phyloP scores from a whole-genome alignment of 2,329 filamentous ascomycete species.

The Ascochyta clinopodiicola region DNA sequence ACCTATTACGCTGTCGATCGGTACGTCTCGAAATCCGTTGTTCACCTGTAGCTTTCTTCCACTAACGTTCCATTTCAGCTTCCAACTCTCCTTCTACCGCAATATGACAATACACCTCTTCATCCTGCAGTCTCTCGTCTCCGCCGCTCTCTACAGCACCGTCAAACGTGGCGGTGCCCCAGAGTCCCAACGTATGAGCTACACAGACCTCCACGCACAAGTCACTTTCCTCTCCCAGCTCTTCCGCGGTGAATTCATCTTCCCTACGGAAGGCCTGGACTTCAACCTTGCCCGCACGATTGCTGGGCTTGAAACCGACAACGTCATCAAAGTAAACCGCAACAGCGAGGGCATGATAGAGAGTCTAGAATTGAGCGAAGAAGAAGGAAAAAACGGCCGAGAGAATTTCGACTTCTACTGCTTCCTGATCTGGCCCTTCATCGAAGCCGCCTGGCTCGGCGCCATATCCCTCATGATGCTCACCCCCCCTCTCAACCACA shows the following conservation, averaged over 20 bases:
- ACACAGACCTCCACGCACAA: slow-evolving; percentile 75
- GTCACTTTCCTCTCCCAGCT: slow-evolving; percentile 88
- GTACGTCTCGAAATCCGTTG: slow-evolving; percentile 23
- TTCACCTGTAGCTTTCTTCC: slow-evolving; percentile 11
- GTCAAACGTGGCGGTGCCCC: slow-evolving; percentile 92
- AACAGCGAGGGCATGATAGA: slow-evolving; percentile 58
- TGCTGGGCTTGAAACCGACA: slow-evolving; percentile 75
- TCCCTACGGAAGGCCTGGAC: slow-evolving; percentile 82
- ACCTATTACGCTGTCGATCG: slow-evolving; percentile 95
- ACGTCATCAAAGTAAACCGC: slow-evolving; percentile 74
- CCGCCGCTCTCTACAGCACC: slow-evolving; percentile 85
- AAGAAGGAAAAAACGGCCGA: slow-evolving; percentile 77
- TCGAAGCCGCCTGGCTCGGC: slow-evolving; percentile 92
- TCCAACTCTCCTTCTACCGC: slow-evolving; percentile 96
- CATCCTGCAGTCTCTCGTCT: slow-evolving; percentile 89
- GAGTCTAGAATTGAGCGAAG: slow-evolving; percentile 74
- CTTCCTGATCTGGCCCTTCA: slow-evolving; percentile 98
- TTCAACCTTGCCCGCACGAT: slow-evolving; percentile 84
- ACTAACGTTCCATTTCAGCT: slow-evolving; percentile 52
- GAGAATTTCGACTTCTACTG: slow-evolving; percentile 99
- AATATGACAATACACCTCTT: slow-evolving; percentile 99
- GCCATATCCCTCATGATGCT: slow-evolving; percentile 87
- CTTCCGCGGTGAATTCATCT: slow-evolving; percentile 97
- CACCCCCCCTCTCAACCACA: slow-evolving; percentile 67
- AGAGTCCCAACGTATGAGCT: slow-evolving; percentile 77